Evolutionary conservation across 2,329 filamentous ascomycete genomes (phyloP).

Genomic region (Juglanconis oblonga): DNA sequence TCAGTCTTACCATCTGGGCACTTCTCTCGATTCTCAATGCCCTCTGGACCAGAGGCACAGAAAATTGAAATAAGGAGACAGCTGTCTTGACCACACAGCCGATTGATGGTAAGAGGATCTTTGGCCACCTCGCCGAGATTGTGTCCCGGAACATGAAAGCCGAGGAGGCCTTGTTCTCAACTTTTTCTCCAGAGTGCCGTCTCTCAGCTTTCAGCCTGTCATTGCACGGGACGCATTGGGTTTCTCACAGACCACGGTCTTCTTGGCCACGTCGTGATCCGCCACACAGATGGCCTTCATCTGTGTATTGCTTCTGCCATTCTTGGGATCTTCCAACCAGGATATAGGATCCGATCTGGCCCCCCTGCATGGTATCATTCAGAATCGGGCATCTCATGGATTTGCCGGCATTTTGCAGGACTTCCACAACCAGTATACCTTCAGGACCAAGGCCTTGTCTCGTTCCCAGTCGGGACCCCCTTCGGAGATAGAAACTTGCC

Average conservation of each 20-base stretch:
- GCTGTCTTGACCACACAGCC: slow-evolving; percentile 3
- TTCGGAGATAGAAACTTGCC: not conserved
- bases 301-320: not conserved
- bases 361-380: not conserved
- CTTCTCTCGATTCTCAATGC: not conserved
- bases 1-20: not conserved
- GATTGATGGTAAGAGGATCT: slow-evolving; percentile 10
- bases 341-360: not conserved
- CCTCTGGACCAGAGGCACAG: not conserved
- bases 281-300: not conserved
- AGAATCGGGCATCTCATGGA: not conserved
- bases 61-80: not conserved
- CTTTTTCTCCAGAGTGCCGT: not conserved
- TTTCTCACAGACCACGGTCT: not conserved
- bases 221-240: not conserved
- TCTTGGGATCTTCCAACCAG: not conserved
- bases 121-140: not conserved
- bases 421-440: not conserved
- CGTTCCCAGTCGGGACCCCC: not conserved
- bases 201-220: not conserved
- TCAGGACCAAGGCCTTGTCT: not conserved
- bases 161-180: not conserved
- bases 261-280: not conserved
- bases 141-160: not conserved
- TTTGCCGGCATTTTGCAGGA: not conserved